phyloP scores from a whole-genome alignment of 78 protist genomes.

The slime mould (Dictyostelium discoideum) region DNA sequence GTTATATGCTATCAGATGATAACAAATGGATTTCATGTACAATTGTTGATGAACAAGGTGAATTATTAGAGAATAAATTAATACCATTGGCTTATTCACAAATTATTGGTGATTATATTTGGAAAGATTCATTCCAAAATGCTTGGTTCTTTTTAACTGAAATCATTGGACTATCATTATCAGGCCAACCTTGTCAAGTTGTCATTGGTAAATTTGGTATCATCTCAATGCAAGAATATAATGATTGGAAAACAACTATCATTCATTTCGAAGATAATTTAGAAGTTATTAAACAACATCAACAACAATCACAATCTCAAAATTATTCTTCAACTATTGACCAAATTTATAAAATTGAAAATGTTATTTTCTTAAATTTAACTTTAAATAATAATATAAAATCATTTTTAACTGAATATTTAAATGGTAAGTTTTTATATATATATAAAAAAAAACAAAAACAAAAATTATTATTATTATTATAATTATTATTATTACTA shows the following conservation, averaged over 20 bases:
- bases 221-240: constrained; percentile 4
- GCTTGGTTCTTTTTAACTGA: constrained; percentile 44
- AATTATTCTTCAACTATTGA: background rate
- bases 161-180: background rate
- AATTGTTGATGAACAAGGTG: constrained; percentile 62
- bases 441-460: too few species aligned
- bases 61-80: constrained; percentile 41
- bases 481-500: background rate
- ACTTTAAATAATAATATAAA: constrained; percentile 33
- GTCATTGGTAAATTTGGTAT: constrained; percentile 66
- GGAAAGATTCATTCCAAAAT: constrained; percentile 45
- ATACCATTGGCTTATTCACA: constrained; percentile 12
- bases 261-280: background rate
- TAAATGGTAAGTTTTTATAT: constrained; percentile 16
- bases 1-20: constrained; percentile 44
- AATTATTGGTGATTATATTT: background rate
- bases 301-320: background rate
- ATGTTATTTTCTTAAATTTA: constrained; percentile 45
- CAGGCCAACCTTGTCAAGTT: background rate
- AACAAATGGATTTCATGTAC: constrained; percentile 49
- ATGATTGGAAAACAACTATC: constrained; percentile 16
- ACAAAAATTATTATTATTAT: too few species aligned
- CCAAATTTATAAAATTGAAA: constrained; percentile 18
- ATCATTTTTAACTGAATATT: constrained; percentile 24
- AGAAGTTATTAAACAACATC: background rate